Evolutionary conservation across 805 yeast genomes (phyloP).

Genomic region (Torulaspora delbrueckii): DNA sequence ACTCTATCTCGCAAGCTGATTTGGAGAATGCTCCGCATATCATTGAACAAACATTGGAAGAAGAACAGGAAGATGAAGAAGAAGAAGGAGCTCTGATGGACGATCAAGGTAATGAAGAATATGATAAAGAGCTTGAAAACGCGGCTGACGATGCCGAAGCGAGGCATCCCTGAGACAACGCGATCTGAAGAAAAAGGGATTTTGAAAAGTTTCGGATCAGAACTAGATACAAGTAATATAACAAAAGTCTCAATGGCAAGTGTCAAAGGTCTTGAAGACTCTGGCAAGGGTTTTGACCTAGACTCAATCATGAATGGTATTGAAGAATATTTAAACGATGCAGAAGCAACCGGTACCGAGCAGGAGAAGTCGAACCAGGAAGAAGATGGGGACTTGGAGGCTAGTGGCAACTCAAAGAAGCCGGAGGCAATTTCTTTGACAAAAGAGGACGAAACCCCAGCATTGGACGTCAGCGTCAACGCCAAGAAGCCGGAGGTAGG

Average conservation of each 20-base stretch:
- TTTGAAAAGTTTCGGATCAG: not conserved
- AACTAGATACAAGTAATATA: not conserved
- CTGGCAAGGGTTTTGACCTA: conserved; percentile 13
- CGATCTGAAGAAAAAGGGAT: conserved; percentile 22
- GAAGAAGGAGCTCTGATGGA: conserved; percentile 19
- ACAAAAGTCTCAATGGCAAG: conserved; percentile 41
- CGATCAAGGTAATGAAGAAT: conserved; percentile 24
- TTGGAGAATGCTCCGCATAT: conserved; percentile 28
- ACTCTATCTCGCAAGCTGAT: conserved; percentile 29
- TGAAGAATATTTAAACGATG: conserved; percentile 23
- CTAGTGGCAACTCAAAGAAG: not conserved
- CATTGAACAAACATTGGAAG: conserved; percentile 19
- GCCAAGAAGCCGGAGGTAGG: not conserved
- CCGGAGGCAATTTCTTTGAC: too few species aligned
- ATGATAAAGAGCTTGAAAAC: conserved; percentile 12
- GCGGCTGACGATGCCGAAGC: conserved; percentile 16
- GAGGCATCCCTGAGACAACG: conserved; percentile 20
- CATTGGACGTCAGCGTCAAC: too few species aligned
- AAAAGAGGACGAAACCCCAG: too few species aligned
- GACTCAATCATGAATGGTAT: conserved; percentile 27
- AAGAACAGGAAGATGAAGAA: conserved; percentile 25
- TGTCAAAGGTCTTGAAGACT: conserved; percentile 11
- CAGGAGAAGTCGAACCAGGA: not conserved
- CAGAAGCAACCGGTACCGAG: conserved; percentile 5
- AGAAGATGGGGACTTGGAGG: not conserved